A percentile compares a stretch with the other conserved stretches of the same genome.
Conservation (phyloP, 129 eudicot species). For the Oenanthe sinensis region DNA sequence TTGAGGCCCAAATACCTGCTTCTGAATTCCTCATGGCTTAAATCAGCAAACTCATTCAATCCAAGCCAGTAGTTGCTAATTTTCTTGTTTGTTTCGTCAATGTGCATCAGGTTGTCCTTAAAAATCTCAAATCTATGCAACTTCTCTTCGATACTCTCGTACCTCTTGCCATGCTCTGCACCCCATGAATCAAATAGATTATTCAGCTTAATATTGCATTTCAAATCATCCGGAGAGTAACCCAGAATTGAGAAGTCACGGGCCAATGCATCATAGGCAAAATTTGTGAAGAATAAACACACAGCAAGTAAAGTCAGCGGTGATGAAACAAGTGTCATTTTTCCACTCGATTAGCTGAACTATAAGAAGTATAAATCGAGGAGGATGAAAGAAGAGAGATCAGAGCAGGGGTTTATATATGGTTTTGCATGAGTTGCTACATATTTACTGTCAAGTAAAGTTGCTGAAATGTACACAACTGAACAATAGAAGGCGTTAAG, state of each 20-base stretch:
- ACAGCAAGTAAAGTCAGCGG: conserved; percentile 19
- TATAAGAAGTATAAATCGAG: conserved; percentile 4
- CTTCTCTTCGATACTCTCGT: conserved; percentile 70
- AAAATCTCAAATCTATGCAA: conserved; percentile 89
- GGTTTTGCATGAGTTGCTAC: conserved; percentile 14
- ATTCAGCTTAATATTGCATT: conserved; percentile 52
- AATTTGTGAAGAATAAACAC: conserved; percentile 29
- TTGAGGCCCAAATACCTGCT: conserved; percentile 64
- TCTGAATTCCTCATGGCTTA: conserved; percentile 92
- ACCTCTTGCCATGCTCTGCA: conserved; percentile 58
- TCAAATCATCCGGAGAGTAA: conserved; percentile 63
- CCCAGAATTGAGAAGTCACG: conserved; percentile 77
- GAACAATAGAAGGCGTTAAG: conserved; percentile 46
- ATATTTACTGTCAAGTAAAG: conserved; percentile 59
- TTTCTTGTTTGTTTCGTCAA: conserved; percentile 76
- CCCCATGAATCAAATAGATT: conserved; percentile 78
- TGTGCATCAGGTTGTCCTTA: conserved; percentile 79
- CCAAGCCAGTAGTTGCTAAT: conserved; percentile 79
- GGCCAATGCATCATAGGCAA: conserved; percentile 30
- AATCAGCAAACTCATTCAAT: conserved; percentile 79
- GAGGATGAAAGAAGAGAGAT: conserved; percentile 20
- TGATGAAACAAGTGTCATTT: conserved; percentile 41
- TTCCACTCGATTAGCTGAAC: not conserved
- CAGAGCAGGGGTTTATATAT: conserved; percentile 25
- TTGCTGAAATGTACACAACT: conserved; percentile 23